A percentile compares a stretch with the other conserved stretches of the same genome.
phyloP scores from a whole-genome alignment of 2,329 filamentous ascomycete genomes.

The Fusarium transvaalense region DNA sequence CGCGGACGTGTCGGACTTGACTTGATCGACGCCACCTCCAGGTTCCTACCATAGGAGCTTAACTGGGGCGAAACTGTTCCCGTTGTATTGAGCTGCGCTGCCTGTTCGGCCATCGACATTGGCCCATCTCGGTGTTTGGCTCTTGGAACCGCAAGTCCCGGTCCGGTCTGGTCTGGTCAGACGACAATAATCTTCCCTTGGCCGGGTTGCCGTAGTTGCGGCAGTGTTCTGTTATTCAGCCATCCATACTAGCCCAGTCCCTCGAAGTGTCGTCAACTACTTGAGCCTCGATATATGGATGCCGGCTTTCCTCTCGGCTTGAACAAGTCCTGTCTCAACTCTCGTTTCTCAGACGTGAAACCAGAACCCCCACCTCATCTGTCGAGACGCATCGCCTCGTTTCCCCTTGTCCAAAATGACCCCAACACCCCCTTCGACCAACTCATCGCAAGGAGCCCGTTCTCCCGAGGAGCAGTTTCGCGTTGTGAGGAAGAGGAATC shows the following conservation, averaged over 20 bases:
- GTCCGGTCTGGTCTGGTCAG: conserved; percentile 24
- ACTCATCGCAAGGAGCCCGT: conserved; percentile 79
- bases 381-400: conserved; percentile 41
- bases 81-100: conserved; percentile 1
- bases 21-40: conserved; percentile 30
- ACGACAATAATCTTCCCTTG: conserved; percentile 12
- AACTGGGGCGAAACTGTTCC: conserved; percentile 26
- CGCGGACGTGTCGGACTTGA: conserved; percentile 37
- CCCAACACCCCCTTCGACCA: conserved; percentile 82
- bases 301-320: conserved; percentile 37
- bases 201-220: conserved; percentile 22
- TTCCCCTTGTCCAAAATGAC: conserved; percentile 66
- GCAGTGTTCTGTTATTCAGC: conserved; percentile 26
- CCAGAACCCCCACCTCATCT: conserved; percentile 39
- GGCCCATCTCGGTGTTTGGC: conserved; percentile 16
- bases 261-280: conserved; percentile 11
- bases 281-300: conserved; percentile 46
- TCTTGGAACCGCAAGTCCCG: conserved; percentile 32
- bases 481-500: conserved; percentile 90
- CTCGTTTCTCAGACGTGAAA: conserved; percentile 17
- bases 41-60: conserved; percentile 10
- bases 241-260: conserved; percentile 11
- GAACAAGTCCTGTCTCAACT: conserved; percentile 32
- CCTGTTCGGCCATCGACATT: conserved; percentile 11
- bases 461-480: conserved; percentile 90